Base-by-base conservation (phyloP, 1,284 basidiomycete species). In the Heliocybe sulcata region DNA sequence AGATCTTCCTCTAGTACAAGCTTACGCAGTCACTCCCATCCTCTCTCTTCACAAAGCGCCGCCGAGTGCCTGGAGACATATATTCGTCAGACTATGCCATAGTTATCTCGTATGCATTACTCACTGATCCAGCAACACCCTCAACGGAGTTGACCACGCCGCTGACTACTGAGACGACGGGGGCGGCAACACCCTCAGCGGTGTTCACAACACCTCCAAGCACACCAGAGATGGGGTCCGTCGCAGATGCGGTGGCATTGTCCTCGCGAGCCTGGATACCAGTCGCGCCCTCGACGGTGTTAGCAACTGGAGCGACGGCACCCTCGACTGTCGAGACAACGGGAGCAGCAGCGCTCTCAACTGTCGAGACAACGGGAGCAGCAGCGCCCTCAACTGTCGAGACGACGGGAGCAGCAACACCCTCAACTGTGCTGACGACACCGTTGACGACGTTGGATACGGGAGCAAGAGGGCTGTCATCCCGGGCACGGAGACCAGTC, bases 201-300 rank as follows among this genome's bases (percentile, higher is more conserved):
- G 33, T 42, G 31, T 22, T 26, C 14, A 53, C 52, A 42, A 53
- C 52, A 38, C 31, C 47, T 25, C 47, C 54, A 23, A 35, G 9
- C 2, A 35, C 51, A 20, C 33, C 29, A 23, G 29, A 33, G 31
- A 35, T 14, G 4, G 51, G 38, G 38, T 42, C 38, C 38, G 38
- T 42, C 29, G 29, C 29, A n/a, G 38, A 8, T 16, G 12, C 38
- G 16, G 38, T 42, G 4, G 38, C 19, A 16, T 42, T 42, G 4
- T 16, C 38, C 38, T 42, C 8, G 38, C 38, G 38, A 42, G 19
- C 38, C 38, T 42, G 23, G 6, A 47, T 20, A 22, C 12, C 53
- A 33, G 25, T 26, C 10, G 38, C 49, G 16, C 50, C 51, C 55
- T 55, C 50, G 38, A 52, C 50, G 22, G 55, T 45, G 50, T 38